phyloP scores from a whole-genome alignment of 495 filamentous ascomycete species.

The Penicillium roqueforti region DNA sequence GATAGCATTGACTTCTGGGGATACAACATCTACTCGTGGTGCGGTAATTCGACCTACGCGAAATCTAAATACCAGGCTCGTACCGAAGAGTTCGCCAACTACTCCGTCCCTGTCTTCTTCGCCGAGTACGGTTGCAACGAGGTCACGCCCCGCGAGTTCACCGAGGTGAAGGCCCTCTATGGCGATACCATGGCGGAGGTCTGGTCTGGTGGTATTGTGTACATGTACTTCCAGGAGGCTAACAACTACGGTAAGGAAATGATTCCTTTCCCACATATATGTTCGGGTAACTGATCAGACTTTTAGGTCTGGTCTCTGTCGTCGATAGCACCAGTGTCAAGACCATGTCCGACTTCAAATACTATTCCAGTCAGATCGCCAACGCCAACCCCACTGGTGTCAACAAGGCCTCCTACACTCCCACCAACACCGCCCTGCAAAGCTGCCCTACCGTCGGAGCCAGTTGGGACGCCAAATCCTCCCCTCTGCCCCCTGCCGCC shows the following conservation, averaged over 20 bases:
- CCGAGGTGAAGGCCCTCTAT: constrained; percentile 82
- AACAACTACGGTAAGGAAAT: constrained; percentile 74
- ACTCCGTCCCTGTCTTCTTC: constrained; percentile 92
- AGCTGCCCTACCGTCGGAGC: constrained; percentile 63
- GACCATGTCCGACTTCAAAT: constrained; percentile 68
- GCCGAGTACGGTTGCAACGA: constrained; percentile 97
- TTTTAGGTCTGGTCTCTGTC: constrained; percentile 63
- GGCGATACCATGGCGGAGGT: constrained; percentile 74
- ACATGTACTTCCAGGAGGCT: constrained; percentile 92
- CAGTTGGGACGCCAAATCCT: constrained; percentile 63
- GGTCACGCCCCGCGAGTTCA: constrained; percentile 68
- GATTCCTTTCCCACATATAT: neutral
- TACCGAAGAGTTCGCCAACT: constrained; percentile 78
- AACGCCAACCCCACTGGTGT: constrained; percentile 62
- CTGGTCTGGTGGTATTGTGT: constrained; percentile 92
- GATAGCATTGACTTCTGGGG: constrained; percentile 91
- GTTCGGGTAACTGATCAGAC: neutral
- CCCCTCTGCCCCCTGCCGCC: constrained; percentile 72
- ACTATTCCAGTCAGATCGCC: constrained; percentile 66
- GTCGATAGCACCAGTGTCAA: constrained; percentile 55
- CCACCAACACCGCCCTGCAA: constrained; percentile 68
- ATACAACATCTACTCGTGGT: constrained; percentile 99
- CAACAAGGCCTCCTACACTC: constrained; percentile 63
- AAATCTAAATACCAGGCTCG: constrained; percentile 73
- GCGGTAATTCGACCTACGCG: constrained; percentile 70